Conservation (phyloP, 2,329 filamentous ascomycete species). For the Apiospora marii region DNA sequence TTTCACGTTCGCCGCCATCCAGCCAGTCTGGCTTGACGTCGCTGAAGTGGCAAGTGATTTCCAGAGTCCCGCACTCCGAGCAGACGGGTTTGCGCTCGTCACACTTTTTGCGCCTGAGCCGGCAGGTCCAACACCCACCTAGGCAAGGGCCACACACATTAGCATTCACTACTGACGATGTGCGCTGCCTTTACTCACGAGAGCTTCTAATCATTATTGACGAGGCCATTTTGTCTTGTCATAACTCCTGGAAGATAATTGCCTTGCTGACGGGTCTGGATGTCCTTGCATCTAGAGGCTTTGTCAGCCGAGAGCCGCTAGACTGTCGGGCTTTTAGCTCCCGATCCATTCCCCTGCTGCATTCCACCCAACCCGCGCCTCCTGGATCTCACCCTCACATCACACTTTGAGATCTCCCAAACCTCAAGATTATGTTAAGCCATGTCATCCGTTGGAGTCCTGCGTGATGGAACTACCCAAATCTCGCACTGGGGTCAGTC, state of each 20-base stretch:
- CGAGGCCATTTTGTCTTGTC: conserved; percentile 1
- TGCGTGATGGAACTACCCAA: too few species aligned
- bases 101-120: conserved; percentile 68
- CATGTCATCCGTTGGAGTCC: too few species aligned
- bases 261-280: neutral
- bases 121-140: conserved; percentile 67
- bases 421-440: too few species aligned
- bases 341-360: too few species aligned
- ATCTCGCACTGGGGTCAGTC: too few species aligned
- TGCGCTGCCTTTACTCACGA: conserved; percentile 21
- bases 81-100: conserved; percentile 62
- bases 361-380: too few species aligned
- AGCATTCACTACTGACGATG: neutral
- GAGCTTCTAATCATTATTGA: conserved; percentile 26
- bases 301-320: too few species aligned
- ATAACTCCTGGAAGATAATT: neutral
- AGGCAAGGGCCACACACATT: conserved; percentile 50
- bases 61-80: conserved; percentile 57
- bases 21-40: conserved; percentile 65
- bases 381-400: too few species aligned
- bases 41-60: conserved; percentile 63
- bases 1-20: conserved; percentile 59
- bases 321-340: too few species aligned
- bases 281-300: too few species aligned
- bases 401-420: too few species aligned